Base-by-base conservation (phyloP, 208 protist species). In the Crithidia fasciculata region DNA sequence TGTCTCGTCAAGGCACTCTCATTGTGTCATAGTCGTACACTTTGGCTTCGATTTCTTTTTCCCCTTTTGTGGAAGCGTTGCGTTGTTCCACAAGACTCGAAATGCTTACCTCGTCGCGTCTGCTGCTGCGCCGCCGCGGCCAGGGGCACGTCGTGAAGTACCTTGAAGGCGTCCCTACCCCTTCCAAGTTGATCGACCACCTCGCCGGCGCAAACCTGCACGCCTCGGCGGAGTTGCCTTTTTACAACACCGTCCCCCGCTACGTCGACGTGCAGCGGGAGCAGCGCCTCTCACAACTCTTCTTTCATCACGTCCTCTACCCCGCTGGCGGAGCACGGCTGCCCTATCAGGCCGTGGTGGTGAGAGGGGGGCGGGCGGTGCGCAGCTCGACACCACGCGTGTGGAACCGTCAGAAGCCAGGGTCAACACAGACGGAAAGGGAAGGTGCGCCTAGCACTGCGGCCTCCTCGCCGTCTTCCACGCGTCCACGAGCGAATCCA, bases 221-320 rank as follows among this genome's bases (percentile, higher is more conserved):
- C 66, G 44, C 57, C 69, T 73, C 79, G 10, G 52, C 74, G 6
- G 64, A 68, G 45, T 41, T 80, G 12, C 73, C 69, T 9, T 90
- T 95, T 53, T 88, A 90, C 66, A 78, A 76, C 16, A 93, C 87
- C 15, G 76, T 83, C 37, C 90, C 90, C 6, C 83, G 87, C 44
- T 93, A 93, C 72, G 78, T 95, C 16, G 78, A 89, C 62, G 40
- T 68, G 9, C 55, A 76, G 41, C 74, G 77, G 13, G 88, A 95
- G 73, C 74, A 83, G n/a, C 84, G 91, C 2, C 74, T 93, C 10
- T 94, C 88, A 2, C 72, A 70, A 40, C 70, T 95, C 16, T 95
- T 90, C 45, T 95, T 95, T 68, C 91, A 95, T 67, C 91, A 95
- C 63, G 63, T 87, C 9, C 77, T 95, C 19, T 95, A 94, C 72